These are phyloP conservation scores for Aegilops speltoides DNA, from an alignment of 176 grass and related monocot genomes.

Conservation along the genomic window DNA sequence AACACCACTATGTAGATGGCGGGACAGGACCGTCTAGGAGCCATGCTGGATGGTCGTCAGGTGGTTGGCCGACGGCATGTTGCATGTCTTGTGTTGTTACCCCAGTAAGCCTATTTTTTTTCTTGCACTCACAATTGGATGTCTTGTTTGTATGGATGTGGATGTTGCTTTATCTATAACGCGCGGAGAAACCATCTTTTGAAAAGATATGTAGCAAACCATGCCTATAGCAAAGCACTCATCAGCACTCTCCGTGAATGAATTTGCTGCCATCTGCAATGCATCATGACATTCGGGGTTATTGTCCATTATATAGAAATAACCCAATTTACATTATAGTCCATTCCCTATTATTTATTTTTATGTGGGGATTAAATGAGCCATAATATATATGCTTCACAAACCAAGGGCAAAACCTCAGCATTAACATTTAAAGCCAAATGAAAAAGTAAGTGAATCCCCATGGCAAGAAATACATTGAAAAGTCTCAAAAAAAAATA, in stretches of 20 bases:
- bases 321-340: background rate
- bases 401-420: background rate
- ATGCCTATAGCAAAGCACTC: constrained; percentile 77
- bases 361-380: background rate
- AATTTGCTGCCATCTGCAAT: constrained; percentile 83
- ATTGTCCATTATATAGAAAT: constrained; percentile 21
- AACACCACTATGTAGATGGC: too few species aligned
- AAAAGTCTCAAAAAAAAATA: background rate
- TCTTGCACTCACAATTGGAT: too few species aligned
- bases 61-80: too few species aligned
- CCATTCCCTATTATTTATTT: background rate
- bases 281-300: constrained; percentile 26
- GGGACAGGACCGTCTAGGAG: too few species aligned
- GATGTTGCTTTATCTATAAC: too few species aligned
- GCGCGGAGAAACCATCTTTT: too few species aligned
- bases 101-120: too few species aligned
- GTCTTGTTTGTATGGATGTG: too few species aligned
- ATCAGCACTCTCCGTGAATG: constrained; percentile 59
- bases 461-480: background rate
- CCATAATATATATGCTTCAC: too few species aligned
- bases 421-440: background rate
- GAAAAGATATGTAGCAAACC: constrained; percentile 67
- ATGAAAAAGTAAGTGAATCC: background rate
- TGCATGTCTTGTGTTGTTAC: too few species aligned
- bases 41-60: too few species aligned